A percentile compares a stretch with the other conserved stretches of the same genome.
Conservation (phyloP, 139 green algal species). For the Tetratostichococcus sp. region DNA sequence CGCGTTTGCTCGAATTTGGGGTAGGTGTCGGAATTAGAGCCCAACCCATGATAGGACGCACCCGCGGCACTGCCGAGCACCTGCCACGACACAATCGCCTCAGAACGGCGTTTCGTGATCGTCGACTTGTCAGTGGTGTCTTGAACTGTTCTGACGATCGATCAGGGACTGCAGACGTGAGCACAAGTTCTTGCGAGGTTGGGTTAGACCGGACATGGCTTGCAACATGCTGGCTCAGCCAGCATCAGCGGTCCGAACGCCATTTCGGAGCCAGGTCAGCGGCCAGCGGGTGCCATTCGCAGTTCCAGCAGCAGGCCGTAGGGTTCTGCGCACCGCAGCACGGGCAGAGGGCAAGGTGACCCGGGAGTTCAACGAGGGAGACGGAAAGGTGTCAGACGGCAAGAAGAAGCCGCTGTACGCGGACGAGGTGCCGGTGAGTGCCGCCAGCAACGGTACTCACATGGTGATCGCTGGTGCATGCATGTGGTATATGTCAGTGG, state of each 20-base stretch:
- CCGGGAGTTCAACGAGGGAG: conserved; percentile 19
- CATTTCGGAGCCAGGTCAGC: neutral
- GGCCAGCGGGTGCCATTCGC: neutral
- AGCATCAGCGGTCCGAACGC: neutral
- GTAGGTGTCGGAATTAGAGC: no score
- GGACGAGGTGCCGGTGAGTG: conserved; percentile 7
- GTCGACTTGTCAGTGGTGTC: no score
- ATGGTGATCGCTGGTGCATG: neutral
- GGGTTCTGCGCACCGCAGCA: no score
- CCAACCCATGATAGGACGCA: no score
- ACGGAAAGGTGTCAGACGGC: neutral
- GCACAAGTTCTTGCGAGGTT: no score
- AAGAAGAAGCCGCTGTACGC: conserved; percentile 6
- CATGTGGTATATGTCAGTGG: no score
- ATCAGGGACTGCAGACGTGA: neutral
- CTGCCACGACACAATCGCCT: no score
- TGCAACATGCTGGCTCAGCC: neutral
- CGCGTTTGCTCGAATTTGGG: no score
- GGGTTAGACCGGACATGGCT: no score
- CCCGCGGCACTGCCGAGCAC: no score
- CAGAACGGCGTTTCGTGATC: no score
- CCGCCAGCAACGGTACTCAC: no score
- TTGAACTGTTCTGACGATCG: neutral
- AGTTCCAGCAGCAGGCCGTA: neutral
- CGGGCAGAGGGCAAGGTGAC: conserved; percentile 9